A percentile compares a stretch with the other conserved stretches of the same genome.
phyloP scores from a whole-genome alignment of 208 protist species.

The Trichomonas vaginalis region DNA sequence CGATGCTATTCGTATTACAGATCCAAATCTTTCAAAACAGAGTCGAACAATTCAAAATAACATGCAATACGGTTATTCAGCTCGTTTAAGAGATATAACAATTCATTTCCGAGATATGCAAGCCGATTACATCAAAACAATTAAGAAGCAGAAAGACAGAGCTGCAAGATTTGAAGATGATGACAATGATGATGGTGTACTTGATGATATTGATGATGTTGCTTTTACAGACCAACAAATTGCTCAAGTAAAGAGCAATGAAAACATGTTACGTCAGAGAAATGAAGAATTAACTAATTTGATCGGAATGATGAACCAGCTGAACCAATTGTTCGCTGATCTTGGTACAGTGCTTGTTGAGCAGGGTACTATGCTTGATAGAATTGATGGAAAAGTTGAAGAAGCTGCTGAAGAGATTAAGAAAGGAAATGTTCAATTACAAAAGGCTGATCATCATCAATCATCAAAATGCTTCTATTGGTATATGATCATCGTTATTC shows the following conservation, averaged over 20 bases:
- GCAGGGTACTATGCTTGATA: not conserved
- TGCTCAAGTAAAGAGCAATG: not conserved
- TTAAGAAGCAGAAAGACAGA: not conserved
- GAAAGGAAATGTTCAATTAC: not conserved
- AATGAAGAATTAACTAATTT: not conserved
- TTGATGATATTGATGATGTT: not conserved
- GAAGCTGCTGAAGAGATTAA: not conserved
- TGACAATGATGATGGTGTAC: not conserved
- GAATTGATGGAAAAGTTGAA: not conserved
- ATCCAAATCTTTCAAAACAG: not conserved
- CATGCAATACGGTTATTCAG: not conserved
- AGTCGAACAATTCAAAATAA: not conserved
- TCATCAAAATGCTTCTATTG: not conserved
- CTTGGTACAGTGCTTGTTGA: not conserved
- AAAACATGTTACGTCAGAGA: not conserved
- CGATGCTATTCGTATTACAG: not conserved
- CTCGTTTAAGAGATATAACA: not conserved
- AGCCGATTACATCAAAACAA: not conserved
- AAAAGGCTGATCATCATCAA: not conserved
- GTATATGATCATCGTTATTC: not conserved
- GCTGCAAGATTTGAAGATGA: not conserved
- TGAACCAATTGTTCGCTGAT: not conserved
- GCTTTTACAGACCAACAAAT: not conserved
- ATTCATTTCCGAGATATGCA: constrained; percentile 5
- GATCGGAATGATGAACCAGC: not conserved